A percentile compares a stretch with the other conserved stretches of the same genome.
phyloP scores from a whole-genome alignment of 164 flowering plant species.

The Hamamelis virginiana region DNA sequence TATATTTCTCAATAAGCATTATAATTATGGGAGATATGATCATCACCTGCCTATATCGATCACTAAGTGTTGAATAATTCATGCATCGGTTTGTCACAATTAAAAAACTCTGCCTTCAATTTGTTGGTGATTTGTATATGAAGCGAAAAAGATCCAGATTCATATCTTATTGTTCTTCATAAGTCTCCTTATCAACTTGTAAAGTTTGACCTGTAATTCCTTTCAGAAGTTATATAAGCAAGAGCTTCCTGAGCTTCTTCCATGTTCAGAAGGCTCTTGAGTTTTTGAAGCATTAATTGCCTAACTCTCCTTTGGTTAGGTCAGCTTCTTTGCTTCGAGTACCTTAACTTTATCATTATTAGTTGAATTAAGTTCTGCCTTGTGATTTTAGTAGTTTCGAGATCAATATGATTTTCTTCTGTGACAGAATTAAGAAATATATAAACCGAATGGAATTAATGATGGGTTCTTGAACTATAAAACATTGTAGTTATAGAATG shows the following conservation, averaged over 20 bases:
- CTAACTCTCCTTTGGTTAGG: conserved; percentile 7
- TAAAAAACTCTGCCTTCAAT: conserved; percentile 1
- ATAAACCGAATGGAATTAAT: not conserved
- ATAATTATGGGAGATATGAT: not conserved
- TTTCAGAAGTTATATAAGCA: conserved; percentile 25
- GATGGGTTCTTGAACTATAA: no score
- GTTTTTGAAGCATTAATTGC: not conserved
- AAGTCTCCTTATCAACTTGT: conserved; percentile 6
- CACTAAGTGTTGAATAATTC: not conserved
- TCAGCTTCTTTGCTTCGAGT: conserved; percentile 12
- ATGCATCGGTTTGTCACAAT: not conserved
- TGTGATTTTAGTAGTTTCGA: not conserved
- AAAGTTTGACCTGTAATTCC: conserved; percentile 29
- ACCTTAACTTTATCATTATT: not conserved
- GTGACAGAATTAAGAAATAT: not conserved
- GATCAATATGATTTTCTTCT: not conserved
- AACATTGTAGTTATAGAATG: no score
- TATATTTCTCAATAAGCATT: not conserved
- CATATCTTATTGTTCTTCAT: conserved; percentile 2
- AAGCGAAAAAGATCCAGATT: conserved; percentile 18
- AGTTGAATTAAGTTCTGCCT: not conserved
- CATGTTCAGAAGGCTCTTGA: conserved; percentile 4
- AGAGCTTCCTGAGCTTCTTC: conserved; percentile 3
- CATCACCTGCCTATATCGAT: conserved; percentile 8
- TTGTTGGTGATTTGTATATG: conserved; percentile 9